phyloP scores from a whole-genome alignment of 2,329 filamentous ascomycete species.

The Cryphonectria parasitica region DNA sequence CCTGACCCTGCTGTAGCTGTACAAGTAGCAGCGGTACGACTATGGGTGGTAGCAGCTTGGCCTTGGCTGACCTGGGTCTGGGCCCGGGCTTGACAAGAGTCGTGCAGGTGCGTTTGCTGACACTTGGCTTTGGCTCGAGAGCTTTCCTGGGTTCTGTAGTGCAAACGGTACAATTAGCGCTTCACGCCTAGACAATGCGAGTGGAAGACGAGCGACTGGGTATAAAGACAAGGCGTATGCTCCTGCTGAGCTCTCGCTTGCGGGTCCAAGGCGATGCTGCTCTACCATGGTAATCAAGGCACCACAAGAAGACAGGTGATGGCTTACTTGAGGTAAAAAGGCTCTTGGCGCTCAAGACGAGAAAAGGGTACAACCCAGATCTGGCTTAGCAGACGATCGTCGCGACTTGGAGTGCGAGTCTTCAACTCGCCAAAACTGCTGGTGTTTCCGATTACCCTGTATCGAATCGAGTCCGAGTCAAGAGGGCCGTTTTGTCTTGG shows the following conservation, averaged over 20 bases:
- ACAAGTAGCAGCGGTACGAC: too few species aligned
- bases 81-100: background rate
- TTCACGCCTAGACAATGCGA: background rate
- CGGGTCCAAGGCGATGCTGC: background rate
- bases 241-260: background rate
- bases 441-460: background rate
- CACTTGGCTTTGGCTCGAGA: background rate
- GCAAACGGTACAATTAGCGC: background rate
- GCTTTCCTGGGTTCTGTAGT: background rate
- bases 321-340: background rate
- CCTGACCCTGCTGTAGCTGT: background rate
- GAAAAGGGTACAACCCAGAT: background rate
- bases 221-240: background rate
- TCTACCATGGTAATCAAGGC: background rate
- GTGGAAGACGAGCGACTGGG: background rate
- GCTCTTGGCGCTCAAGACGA: background rate
- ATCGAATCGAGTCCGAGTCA: slow-evolving; percentile 3
- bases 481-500: background rate
- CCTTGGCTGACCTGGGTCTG: background rate
- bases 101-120: background rate
- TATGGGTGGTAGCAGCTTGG: background rate
- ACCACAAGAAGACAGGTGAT: background rate
- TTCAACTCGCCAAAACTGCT: background rate
- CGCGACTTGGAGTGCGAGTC: background rate
- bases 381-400: background rate